A percentile compares a stretch with the other conserved stretches of the same genome.
Conservation (phyloP, 139 green algal genomes). For the Diplosphaera chodatii region DNA sequence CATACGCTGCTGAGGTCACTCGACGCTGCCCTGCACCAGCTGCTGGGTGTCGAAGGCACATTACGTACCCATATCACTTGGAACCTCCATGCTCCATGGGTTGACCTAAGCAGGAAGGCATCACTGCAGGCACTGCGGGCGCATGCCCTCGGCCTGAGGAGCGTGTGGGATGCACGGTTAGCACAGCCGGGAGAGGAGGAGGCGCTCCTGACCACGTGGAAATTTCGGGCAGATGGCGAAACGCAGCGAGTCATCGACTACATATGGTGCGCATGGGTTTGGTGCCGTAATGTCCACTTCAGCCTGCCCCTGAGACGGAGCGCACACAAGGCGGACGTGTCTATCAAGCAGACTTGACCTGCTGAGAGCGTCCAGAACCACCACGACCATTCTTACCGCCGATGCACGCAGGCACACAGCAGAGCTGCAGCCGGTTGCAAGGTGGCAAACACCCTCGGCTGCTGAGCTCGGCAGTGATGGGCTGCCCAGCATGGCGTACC, state of each 20-base stretch:
- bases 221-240: conserved; percentile 20
- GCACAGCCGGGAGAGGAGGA: background rate
- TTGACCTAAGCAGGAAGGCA: background rate
- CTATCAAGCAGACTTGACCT: too few species aligned
- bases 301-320: too few species aligned
- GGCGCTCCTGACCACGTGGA: conserved; percentile 45
- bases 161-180: conserved; percentile 25
- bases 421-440: background rate
- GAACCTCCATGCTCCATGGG: background rate
- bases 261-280: conserved; percentile 31
- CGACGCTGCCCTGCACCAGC: too few species aligned
- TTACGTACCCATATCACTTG: background rate
- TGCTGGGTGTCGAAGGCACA: too few species aligned
- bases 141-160: conserved; percentile 25
- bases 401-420: conserved; percentile 8
- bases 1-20: too few species aligned
- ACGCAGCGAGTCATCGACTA: conserved; percentile 49
- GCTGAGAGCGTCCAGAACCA: too few species aligned
- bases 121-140: conserved; percentile 13
- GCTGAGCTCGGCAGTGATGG: conserved; percentile 3
- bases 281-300: background rate
- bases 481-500: conserved; percentile 3
- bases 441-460: conserved; percentile 4
- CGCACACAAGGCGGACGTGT: too few species aligned
- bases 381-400: background rate